phyloP scores from a whole-genome alignment of 2,329 filamentous ascomycete genomes.

The Sclerotinia borealis region DNA sequence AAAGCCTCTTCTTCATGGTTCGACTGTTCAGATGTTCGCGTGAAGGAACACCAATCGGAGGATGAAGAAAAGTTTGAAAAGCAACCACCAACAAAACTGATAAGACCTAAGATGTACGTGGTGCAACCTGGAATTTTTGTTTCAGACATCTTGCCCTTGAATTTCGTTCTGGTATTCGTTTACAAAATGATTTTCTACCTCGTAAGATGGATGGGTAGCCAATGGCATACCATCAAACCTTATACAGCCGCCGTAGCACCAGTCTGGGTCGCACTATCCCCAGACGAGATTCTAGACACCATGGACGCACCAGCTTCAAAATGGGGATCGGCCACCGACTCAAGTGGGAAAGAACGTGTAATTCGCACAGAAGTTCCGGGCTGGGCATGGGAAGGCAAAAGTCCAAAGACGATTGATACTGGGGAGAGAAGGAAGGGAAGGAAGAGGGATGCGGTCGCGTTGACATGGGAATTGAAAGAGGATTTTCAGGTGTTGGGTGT shows the following conservation, averaged over 20 bases:
- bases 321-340: conserved; percentile 73
- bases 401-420: conserved; percentile 38
- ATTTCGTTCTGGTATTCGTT: conserved; percentile 59
- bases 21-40: conserved; percentile 30
- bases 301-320: conserved; percentile 56
- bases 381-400: conserved; percentile 67
- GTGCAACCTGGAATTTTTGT: conserved; percentile 82
- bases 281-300: conserved; percentile 55
- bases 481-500: conserved; percentile 58
- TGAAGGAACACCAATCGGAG: background rate
- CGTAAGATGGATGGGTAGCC: conserved; percentile 72
- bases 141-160: conserved; percentile 73
- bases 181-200: conserved; percentile 66
- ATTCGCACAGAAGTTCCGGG: conserved; percentile 79
- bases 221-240: conserved; percentile 75
- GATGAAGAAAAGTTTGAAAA: conserved; percentile 23
- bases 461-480: conserved; percentile 54
- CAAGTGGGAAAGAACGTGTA: conserved; percentile 52
- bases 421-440: conserved; percentile 51
- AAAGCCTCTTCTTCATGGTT: conserved; percentile 55
- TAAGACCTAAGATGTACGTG: conserved; percentile 64
- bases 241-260: conserved; percentile 73
- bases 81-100: conserved; percentile 10
- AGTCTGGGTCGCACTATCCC: conserved; percentile 70
- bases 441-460: conserved; percentile 49